phyloP scores from a whole-genome alignment of 345 rosid genomes.

The Capsella bursapastoris region DNA sequence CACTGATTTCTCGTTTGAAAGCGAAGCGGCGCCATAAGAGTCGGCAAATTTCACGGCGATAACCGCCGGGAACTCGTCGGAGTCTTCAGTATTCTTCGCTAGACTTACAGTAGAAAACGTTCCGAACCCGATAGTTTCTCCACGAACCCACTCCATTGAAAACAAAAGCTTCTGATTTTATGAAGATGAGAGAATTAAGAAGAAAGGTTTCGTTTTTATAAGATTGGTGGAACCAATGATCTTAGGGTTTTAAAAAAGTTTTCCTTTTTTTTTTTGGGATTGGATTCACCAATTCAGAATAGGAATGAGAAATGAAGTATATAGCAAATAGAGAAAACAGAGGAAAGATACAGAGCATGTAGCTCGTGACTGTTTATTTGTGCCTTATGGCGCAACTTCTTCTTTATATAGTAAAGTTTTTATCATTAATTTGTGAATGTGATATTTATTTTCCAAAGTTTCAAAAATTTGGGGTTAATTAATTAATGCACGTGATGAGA shows the following conservation, averaged over 20 bases:
- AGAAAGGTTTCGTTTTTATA: constrained; percentile 23
- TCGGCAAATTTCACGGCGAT: constrained; percentile 74
- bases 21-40: constrained; percentile 37
- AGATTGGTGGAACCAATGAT: constrained; percentile 10
- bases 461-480: not conserved
- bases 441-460: constrained; percentile 5
- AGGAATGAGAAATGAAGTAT: constrained; percentile 10
- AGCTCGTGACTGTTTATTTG: constrained; percentile 39
- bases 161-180: not conserved
- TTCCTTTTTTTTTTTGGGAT: constrained; percentile 4
- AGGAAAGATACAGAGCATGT: constrained; percentile 36
- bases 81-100: constrained; percentile 30
- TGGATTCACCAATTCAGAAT: constrained; percentile 5
- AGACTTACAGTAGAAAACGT: constrained; percentile 64
- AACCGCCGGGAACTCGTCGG: constrained; percentile 40
- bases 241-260: not conserved
- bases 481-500: constrained; percentile 39
- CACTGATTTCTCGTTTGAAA: constrained; percentile 59
- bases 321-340: not conserved
- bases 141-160: constrained; percentile 71
- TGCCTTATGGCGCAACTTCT: constrained; percentile 33
- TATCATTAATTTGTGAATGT: not conserved
- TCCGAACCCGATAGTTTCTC: constrained; percentile 65
- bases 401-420: constrained; percentile 10
- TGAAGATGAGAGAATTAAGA: not conserved